phyloP scores from a whole-genome alignment of 345 rosid species.

The Salix purpurea region DNA sequence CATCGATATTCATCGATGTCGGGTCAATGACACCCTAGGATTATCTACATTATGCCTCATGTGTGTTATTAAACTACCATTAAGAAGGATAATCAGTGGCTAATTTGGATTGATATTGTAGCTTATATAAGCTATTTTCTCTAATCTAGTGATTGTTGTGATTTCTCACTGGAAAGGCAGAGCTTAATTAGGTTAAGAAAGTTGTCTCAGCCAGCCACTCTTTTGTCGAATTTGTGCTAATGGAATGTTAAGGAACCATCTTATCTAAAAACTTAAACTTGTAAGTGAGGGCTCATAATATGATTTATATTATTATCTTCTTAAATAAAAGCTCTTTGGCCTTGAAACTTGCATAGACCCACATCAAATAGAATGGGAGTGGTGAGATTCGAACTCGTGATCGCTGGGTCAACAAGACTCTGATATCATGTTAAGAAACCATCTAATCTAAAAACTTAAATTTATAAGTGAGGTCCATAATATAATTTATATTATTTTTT shows the following conservation, averaged over 20 bases:
- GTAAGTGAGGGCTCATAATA: too few relatives aligned
- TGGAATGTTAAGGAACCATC: not conserved
- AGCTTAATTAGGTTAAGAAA: constrained; percentile 37
- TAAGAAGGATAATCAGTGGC: not conserved
- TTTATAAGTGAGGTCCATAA: too few relatives aligned
- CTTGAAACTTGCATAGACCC: too few relatives aligned
- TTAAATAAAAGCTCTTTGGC: too few relatives aligned
- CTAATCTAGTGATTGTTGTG: not conserved
- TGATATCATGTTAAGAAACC: too few relatives aligned
- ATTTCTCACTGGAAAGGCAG: not conserved
- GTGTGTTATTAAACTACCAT: not conserved
- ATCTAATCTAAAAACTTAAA: too few relatives aligned
- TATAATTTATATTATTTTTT: too few relatives aligned
- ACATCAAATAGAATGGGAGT: too few relatives aligned
- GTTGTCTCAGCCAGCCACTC: constrained; percentile 63
- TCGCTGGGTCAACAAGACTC: too few relatives aligned
- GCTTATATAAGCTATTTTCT: constrained; percentile 23
- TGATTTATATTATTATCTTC: too few relatives aligned
- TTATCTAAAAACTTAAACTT: too few relatives aligned
- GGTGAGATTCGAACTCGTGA: too few relatives aligned
- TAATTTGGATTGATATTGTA: not conserved
- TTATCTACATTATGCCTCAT: not conserved
- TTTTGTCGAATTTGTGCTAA: constrained; percentile 44
- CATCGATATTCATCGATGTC: not conserved
- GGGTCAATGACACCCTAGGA: not conserved